phyloP scores from a whole-genome alignment of 2,329 filamentous ascomycete genomes.

The Ophiosphaerella narmari region DNA sequence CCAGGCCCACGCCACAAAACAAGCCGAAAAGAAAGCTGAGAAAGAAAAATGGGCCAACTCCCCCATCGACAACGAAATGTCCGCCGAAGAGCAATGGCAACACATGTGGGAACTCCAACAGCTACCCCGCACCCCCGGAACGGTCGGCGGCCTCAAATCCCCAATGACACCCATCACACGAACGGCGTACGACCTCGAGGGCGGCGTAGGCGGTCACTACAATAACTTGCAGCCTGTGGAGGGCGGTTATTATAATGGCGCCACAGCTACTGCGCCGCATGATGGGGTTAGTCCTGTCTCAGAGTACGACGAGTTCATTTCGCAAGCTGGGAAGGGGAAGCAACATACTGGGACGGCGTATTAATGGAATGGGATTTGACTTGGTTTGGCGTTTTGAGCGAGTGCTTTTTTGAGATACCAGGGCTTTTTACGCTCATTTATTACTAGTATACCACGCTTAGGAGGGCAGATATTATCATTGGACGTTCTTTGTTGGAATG shows the following conservation, averaged over 20 bases:
- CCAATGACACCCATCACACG: conserved; percentile 42
- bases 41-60: conserved; percentile 41
- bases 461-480: not conserved
- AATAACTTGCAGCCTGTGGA: conserved; percentile 11
- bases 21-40: conserved; percentile 41
- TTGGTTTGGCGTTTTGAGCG: conserved; percentile 23
- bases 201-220: conserved; percentile 9
- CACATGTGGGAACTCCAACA: conserved; percentile 50
- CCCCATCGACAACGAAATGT: conserved; percentile 38
- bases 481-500: no score
- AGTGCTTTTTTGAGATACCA: conserved; percentile 21
- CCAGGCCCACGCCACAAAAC: conserved; percentile 25
- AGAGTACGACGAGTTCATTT: conserved; percentile 26
- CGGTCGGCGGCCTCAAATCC: conserved; percentile 32
- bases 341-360: conserved; percentile 15
- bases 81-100: conserved; percentile 47
- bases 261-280: conserved; percentile 11
- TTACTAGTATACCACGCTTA: not conserved
- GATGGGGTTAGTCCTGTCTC: conserved; percentile 22
- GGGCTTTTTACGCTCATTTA: conserved; percentile 15
- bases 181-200: conserved; percentile 37
- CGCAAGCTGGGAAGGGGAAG: conserved; percentile 26
- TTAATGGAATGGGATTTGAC: conserved; percentile 1
- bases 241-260: conserved; percentile 13
- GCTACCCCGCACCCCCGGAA: conserved; percentile 42